Conservation (phyloP, 192 early-diverging fungal species). For the Podila horticola region DNA sequence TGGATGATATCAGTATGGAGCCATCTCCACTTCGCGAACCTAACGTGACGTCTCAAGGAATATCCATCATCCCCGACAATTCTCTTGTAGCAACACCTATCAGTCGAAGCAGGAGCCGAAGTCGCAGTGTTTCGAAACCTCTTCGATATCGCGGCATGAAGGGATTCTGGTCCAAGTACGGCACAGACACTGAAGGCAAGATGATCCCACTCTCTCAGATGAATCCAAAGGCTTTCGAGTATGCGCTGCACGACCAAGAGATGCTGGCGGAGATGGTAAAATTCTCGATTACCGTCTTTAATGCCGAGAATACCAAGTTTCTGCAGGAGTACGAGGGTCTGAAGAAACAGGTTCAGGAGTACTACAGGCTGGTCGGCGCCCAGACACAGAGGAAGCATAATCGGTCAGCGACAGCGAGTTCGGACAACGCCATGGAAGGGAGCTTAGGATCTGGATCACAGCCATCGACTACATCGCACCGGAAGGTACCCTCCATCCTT, state of each 20-base stretch:
- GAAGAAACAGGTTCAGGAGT: conserved; percentile 38
- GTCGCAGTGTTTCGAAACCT: background rate
- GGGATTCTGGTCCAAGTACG: conserved; percentile 41
- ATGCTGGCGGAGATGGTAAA: conserved; percentile 31
- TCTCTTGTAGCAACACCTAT: background rate
- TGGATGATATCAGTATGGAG: conserved; percentile 6
- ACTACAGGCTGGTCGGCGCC: conserved; percentile 13
- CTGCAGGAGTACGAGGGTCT: conserved; percentile 49
- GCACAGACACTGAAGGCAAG: conserved; percentile 30
- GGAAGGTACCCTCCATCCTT: conserved; percentile 2
- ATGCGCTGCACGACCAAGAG: conserved; percentile 34
- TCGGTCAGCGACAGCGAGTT: background rate
- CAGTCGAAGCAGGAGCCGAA: background rate
- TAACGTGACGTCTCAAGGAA: conserved; percentile 5
- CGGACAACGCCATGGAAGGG: background rate
- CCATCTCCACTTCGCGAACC: background rate
- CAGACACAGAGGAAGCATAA: background rate
- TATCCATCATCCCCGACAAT: background rate
- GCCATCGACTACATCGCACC: background rate
- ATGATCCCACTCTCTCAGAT: conserved; percentile 31
- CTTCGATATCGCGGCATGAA: conserved; percentile 30
- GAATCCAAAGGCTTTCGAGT: conserved; percentile 48
- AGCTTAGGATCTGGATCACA: background rate
- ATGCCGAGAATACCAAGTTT: conserved; percentile 42
- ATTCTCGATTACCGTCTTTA: conserved; percentile 46